Evolutionary conservation across 192 early-diverging fungal genomes (phyloP).

Genomic region (Coemansia sp.): DNA sequence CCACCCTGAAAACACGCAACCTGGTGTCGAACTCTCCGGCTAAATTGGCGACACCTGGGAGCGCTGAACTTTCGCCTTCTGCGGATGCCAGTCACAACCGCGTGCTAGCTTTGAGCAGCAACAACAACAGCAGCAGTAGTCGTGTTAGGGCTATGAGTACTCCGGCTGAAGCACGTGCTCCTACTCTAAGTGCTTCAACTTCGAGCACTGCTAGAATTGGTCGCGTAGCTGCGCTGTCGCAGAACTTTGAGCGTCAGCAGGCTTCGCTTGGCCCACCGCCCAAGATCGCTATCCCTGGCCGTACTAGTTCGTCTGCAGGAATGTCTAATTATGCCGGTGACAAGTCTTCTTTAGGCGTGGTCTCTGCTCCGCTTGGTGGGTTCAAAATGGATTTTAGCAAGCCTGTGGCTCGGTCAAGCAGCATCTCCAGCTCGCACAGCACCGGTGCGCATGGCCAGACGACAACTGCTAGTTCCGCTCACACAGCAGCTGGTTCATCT

Average conservation of each 20-base stretch:
- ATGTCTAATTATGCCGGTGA: background rate
- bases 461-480: constrained; percentile 17
- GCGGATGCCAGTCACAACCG: constrained; percentile 4
- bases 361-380: constrained; percentile 34
- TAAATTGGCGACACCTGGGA: constrained; percentile 6
- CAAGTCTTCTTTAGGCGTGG: constrained; percentile 8
- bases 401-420: constrained; percentile 42
- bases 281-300: constrained; percentile 30
- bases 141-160: constrained; percentile 48
- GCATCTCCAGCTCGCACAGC: constrained; percentile 50
- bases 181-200: constrained; percentile 1
- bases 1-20: constrained; percentile 37
- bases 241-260: constrained; percentile 52
- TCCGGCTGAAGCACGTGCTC: constrained; percentile 37
- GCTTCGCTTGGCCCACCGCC: constrained; percentile 8
- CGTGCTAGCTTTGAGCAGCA: constrained; percentile 11
- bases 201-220: constrained; percentile 41
- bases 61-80: constrained; percentile 2
- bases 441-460: constrained; percentile 41
- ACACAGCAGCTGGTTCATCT: background rate
- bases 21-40: constrained; percentile 48
- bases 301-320: constrained; percentile 2
- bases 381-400: constrained; percentile 5
- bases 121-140: constrained; percentile 8
- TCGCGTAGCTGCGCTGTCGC: constrained; percentile 50